phyloP scores from a whole-genome alignment of 371 early-diverging fungal genomes.

The Basidiobolus meristosporus region DNA sequence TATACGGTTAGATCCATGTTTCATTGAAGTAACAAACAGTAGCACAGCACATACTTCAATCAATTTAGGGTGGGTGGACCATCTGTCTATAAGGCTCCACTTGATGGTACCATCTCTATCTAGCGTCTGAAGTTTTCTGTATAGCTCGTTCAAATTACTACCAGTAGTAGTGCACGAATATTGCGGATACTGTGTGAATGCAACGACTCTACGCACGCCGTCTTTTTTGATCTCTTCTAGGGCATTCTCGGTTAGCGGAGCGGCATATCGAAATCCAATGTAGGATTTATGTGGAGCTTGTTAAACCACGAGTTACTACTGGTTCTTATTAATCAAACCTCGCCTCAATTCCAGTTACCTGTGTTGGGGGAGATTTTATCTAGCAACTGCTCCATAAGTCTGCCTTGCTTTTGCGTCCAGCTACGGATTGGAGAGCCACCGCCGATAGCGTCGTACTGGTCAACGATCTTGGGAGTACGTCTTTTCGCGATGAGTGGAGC shows the following conservation, averaged over 20 bases:
- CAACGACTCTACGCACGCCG: slow-evolving; percentile 68
- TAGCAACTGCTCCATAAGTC: slow-evolving; percentile 50
- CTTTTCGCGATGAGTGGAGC: slow-evolving; percentile 67
- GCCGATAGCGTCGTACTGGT: slow-evolving; percentile 83
- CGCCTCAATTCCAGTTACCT: slow-evolving; percentile 18
- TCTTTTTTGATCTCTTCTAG: slow-evolving; percentile 59
- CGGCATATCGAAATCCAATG: slow-evolving; percentile 83
- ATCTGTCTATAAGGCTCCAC: slow-evolving; percentile 90
- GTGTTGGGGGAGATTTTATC: slow-evolving; percentile 61
- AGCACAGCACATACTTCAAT: slow-evolving; percentile 28
- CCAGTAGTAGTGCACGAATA: slow-evolving; percentile 94
- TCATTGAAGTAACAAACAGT: slow-evolving; percentile 1
- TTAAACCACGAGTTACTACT: neutral
- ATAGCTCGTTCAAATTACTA: slow-evolving; percentile 77
- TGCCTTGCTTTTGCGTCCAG: slow-evolving; percentile 82
- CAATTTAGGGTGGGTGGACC: slow-evolving; percentile 76
- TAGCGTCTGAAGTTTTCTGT: slow-evolving; percentile 26
- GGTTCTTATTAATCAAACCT: neutral
- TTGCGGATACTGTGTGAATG: slow-evolving; percentile 90
- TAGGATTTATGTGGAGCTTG: slow-evolving; percentile 86
- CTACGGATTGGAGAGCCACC: slow-evolving; percentile 82
- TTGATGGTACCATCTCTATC: slow-evolving; percentile 43
- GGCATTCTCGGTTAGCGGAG: slow-evolving; percentile 58
- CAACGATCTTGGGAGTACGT: slow-evolving; percentile 69
- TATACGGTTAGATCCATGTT: neutral